These are phyloP conservation scores for Fusarium nodosum DNA, from an alignment of 2,329 filamentous ascomycete species.

Conservation along the genomic window DNA sequence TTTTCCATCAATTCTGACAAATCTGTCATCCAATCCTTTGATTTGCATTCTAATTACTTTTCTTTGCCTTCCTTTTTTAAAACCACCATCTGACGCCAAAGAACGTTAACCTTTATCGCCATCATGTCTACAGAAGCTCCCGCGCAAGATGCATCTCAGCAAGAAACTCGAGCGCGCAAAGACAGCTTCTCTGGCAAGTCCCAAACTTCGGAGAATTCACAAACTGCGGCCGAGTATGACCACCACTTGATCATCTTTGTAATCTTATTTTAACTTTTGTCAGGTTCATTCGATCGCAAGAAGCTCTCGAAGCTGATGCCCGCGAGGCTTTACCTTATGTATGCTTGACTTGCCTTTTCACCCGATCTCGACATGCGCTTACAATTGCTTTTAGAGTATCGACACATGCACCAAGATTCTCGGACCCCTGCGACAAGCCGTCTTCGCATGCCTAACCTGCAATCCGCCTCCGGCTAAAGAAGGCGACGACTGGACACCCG, in stretches of 20 bases:
- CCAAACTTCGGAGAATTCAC: constrained; percentile 71
- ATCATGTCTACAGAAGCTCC: constrained; percentile 58
- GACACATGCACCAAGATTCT: constrained; percentile 93
- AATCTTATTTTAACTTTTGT: constrained; percentile 5
- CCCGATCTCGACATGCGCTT: constrained; percentile 32
- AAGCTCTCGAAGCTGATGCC: constrained; percentile 93
- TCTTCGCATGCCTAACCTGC: constrained; percentile 95
- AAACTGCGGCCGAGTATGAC: constrained; percentile 79
- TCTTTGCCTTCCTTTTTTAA: background rate
- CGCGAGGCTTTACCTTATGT: constrained; percentile 95
- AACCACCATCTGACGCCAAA: background rate
- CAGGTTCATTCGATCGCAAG: constrained; percentile 89
- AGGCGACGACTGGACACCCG: constrained; percentile 67
- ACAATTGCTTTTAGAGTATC: constrained; percentile 75
- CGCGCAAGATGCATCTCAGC: constrained; percentile 43
- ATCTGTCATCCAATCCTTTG: constrained; percentile 13
- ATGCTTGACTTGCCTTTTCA: constrained; percentile 56
- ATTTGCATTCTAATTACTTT: background rate
- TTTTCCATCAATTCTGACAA: constrained; percentile 23
- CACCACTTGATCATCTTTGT: accelerated
- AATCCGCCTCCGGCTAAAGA: constrained; percentile 79
- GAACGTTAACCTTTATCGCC: background rate
- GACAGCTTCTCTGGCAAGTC: constrained; percentile 72
- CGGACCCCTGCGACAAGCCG: constrained; percentile 85
- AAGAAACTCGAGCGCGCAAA: constrained; percentile 57